Base-by-base conservation (phyloP, 495 filamentous ascomycete genomes). In the Penicilliopsis zonata region DNA sequence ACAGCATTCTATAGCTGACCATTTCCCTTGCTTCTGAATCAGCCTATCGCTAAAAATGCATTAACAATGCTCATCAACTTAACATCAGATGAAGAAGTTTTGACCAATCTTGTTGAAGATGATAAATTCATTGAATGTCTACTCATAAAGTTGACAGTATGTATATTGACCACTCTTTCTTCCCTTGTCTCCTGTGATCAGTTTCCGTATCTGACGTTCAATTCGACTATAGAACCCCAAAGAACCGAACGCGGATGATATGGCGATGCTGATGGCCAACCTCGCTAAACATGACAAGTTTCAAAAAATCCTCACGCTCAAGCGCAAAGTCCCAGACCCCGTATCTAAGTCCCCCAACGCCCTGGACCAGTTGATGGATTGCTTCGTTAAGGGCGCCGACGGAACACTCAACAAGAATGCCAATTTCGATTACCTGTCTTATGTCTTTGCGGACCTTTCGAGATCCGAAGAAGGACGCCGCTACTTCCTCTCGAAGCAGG, bases 181-280 rank as follows among this genome's bases (percentile, higher is more conserved):
- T n/a, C 25, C 21, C 10, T 23, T 23, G 21, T 23, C n/a, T n/a
- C n/a, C n/a, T n/a, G n/a, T n/a, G n/a, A n/a, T n/a, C n/a, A 24
- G 35, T 27, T 15, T n/a, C 27, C 16, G 24, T 46, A 35, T 20
- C 37, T 28, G 27, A 33, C 20, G 16, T 34, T 17, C 13, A 10
- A 9, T 30, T 13, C 16, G 2, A 13, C 9, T 16, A 3, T 32
- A 81, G 76, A 71, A 69, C 38, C 25, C 53, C 20, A 71, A 76
- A 37, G 76, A 80, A 43, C 58, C 74, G 27, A 88, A 86, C 53
- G 86, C 85, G 25, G 81, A 95, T 46, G 72, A 86, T 22, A 55
- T 90, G 12, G 71, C 81, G 18, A 96, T 94, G 86, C 73, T 98
- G 9, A 66, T 98, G 17, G 86, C 90, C 47, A 98, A 98, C 42